Evolutionary conservation across 352 stramenopile genomes (phyloP).

Genomic region (Phytophthora melonis): DNA sequence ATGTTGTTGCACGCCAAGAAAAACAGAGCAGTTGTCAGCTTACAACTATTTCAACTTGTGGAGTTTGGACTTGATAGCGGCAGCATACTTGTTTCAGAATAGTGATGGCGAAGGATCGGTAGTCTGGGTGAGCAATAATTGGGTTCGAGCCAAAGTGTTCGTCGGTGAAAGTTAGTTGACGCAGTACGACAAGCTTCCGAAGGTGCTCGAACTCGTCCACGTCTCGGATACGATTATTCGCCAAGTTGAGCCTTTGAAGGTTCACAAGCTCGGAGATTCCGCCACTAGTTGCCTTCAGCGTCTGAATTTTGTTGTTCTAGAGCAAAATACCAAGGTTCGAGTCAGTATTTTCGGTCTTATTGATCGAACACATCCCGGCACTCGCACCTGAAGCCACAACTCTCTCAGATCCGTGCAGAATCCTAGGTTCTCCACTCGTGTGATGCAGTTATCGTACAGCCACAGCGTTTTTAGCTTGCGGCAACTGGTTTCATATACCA

Average conservation of each 20-base stretch:
- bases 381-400: slow-evolving; percentile 78
- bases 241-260: slow-evolving; percentile 74
- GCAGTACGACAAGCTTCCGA: slow-evolving; percentile 63
- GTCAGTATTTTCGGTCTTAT: no score
- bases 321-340: no score
- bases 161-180: slow-evolving; percentile 71
- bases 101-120: slow-evolving; percentile 74
- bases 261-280: slow-evolving; percentile 75
- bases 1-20: neutral
- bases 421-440: slow-evolving; percentile 65
- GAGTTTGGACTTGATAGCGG: neutral
- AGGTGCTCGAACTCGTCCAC: slow-evolving; percentile 80
- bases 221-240: slow-evolving; percentile 77
- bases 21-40: neutral
- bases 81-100: slow-evolving; percentile 65
- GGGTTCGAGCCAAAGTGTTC: slow-evolving; percentile 89
- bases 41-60: neutral
- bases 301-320: slow-evolving; percentile 75
- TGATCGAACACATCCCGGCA: neutral
- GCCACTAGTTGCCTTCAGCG: slow-evolving; percentile 39
- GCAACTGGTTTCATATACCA: slow-evolving; percentile 38
- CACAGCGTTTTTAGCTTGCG: slow-evolving; percentile 80
- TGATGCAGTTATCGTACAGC: slow-evolving; percentile 80
- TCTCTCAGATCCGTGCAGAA: slow-evolving; percentile 79
- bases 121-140: slow-evolving; percentile 70